phyloP scores from a whole-genome alignment of 75 land plant genomes.

The Adiantum capillusveneris region DNA sequence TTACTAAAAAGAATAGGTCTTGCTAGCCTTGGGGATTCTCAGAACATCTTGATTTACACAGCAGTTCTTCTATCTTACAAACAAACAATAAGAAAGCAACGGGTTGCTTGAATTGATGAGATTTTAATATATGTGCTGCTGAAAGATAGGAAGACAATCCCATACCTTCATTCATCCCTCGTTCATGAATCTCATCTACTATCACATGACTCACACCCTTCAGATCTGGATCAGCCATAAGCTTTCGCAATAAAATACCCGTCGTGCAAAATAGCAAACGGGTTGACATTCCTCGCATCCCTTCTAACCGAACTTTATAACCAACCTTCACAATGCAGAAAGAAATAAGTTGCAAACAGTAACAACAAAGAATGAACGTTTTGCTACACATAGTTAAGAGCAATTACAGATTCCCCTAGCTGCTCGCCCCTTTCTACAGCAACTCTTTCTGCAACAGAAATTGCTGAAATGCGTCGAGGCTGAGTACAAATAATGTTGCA shows the following conservation, averaged over 20 bases:
- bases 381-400: no score
- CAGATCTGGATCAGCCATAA: slow-evolving; percentile 57
- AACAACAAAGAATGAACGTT: slow-evolving; percentile 6
- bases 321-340: slow-evolving; percentile 46
- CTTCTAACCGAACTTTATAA: slow-evolving; percentile 80
- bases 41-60: no score
- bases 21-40: no score
- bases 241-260: slow-evolving; percentile 51
- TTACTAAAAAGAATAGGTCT: no score
- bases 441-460: slow-evolving; percentile 89
- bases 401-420: slow-evolving; percentile 78
- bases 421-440: slow-evolving; percentile 85
- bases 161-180: slow-evolving; percentile 95
- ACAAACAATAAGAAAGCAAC: neutral
- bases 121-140: no score
- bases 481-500: slow-evolving; percentile 93
- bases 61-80: neutral
- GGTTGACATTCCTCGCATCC: slow-evolving; percentile 65
- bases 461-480: slow-evolving; percentile 87
- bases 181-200: slow-evolving; percentile 97
- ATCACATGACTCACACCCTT: slow-evolving; percentile 84
- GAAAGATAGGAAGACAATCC: no score
- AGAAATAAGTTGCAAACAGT: neutral
- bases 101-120: no score
- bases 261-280: slow-evolving; percentile 84